Evolutionary conservation across 169 alveolate genomes (phyloP), one percentile per base, ranked within the genome.

Genomic region (Plasmodium adleri): DNA sequence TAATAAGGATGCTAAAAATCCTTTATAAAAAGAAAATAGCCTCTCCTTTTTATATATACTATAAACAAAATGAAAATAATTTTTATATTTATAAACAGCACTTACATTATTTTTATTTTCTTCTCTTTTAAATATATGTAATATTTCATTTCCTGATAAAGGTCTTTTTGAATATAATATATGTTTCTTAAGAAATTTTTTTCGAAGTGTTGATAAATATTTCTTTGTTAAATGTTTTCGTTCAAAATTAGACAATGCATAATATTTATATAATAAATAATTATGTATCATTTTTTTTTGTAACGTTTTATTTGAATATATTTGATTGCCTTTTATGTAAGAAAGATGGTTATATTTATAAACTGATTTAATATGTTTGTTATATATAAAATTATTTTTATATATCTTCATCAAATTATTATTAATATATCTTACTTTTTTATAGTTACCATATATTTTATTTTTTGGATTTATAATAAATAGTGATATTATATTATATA

Each of bases 31-130:
- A 39, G 91, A 83, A 58, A 39, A 20, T 0, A 83, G 43, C 45
- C 67, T 83, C 39, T 83, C 91, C 54, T 56, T 83, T 72, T 83
- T 83, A 67, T 68, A 83, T 68, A 83, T 68, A 39, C 60, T 39
- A 83, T 83, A 68, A 58, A 83, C 74, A 83, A 83, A 67, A 3
- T 83, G 91, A 63, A 83, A 83, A 60, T 83, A 83, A 49, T 83
- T 83, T 17, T 83, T 83, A 45, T 83, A 83, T 56, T 52, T 58
- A 63, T 83, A 83, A 54, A 83, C 45, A 20, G 71, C 39, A 24
- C 85, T 54, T 12, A 68, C 43, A 13, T 72, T 39, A 54, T 83
- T 83, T 63, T 83, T 83, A 47, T 52, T 68, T 83, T 83, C 85
- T 70, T 83, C 91, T 47, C 83, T 83, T 83, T 68, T 83, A 22